A percentile compares a stretch with the other conserved stretches of the same genome.
Conservation (phyloP, 2,329 filamentous ascomycete genomes). For the Cryphonectria parasitica region DNA sequence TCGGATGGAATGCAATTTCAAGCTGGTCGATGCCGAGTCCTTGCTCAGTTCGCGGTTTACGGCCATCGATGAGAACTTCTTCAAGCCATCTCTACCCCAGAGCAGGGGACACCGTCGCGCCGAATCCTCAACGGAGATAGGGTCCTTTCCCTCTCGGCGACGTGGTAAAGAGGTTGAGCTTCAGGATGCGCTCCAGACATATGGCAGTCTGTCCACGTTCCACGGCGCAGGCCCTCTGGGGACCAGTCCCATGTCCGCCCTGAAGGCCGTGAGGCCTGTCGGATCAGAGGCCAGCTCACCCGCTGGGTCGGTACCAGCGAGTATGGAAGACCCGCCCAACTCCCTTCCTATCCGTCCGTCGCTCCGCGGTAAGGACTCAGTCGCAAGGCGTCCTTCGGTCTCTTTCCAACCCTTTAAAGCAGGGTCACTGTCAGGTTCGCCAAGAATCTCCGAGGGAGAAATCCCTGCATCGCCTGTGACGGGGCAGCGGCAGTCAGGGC, state of each 20-base stretch:
- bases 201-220: slow-evolving; percentile 89
- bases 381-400: slow-evolving; percentile 75
- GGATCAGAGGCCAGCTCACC: slow-evolving; percentile 68
- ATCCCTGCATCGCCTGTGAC: slow-evolving; percentile 61
- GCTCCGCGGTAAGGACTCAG: slow-evolving; percentile 52
- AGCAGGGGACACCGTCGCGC: slow-evolving; percentile 47
- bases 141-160: slow-evolving; percentile 74
- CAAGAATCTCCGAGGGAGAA: slow-evolving; percentile 57
- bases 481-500: slow-evolving; percentile 50
- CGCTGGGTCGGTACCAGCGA: slow-evolving; percentile 53
- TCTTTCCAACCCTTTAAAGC: slow-evolving; percentile 97
- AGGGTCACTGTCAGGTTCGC: slow-evolving; percentile 90
- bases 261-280: slow-evolving; percentile 68
- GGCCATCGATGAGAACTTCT: slow-evolving; percentile 86
- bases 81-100: slow-evolving; percentile 74
- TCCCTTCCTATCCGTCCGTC: slow-evolving; percentile 53
- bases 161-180: slow-evolving; percentile 43
- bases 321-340: slow-evolving; percentile 51
- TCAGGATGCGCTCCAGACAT: slow-evolving; percentile 74
- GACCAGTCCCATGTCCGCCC: slow-evolving; percentile 83
- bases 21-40: slow-evolving; percentile 88
- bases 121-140: slow-evolving; percentile 57
- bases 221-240: slow-evolving; percentile 77
- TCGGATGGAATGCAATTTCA: slow-evolving; percentile 86
- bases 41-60: slow-evolving; percentile 91